phyloP scores from a whole-genome alignment of 768 basidiomycete species.

The Mycena pura region DNA sequence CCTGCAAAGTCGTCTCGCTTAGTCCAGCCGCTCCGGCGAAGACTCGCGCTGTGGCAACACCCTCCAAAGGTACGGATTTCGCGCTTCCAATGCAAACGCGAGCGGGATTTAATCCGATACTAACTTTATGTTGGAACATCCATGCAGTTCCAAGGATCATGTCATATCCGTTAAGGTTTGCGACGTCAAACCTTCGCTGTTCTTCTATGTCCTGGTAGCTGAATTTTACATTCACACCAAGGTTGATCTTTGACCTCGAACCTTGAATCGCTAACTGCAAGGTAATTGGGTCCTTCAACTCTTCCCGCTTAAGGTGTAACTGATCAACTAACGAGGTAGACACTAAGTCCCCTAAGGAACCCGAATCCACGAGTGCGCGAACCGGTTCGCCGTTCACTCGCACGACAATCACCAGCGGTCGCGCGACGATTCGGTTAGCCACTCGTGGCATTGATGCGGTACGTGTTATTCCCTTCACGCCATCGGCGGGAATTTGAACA shows the following conservation, averaged over 20 bases:
- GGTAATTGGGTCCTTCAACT: conserved; percentile 36
- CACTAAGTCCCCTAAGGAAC: conserved; percentile 48
- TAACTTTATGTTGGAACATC: conserved; percentile 31
- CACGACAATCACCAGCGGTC: conserved; percentile 25
- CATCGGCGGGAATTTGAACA: too few species aligned
- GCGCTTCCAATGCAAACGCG: conserved; percentile 20
- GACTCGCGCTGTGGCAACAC: neutral
- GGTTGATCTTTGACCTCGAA: conserved; percentile 43
- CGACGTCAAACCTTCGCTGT: conserved; percentile 31
- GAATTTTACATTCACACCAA: conserved; percentile 28
- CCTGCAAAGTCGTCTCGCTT: neutral
- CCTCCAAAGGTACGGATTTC: conserved; percentile 12
- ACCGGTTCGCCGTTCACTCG: conserved; percentile 38
- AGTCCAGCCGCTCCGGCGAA: neutral
- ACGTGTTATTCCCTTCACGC: too few species aligned
- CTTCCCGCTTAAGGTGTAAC: conserved; percentile 32
- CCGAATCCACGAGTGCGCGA: conserved; percentile 42
- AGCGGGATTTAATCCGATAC: conserved; percentile 24
- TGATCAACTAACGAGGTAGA: conserved; percentile 43
- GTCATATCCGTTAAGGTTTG: conserved; percentile 37
- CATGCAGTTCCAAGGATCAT: conserved; percentile 35
- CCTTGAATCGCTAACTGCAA: conserved; percentile 26
- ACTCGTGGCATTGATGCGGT: neutral
- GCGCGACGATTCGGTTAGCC: neutral
- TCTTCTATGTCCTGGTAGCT: conserved; percentile 42